These are phyloP conservation scores for Pythium monospermum DNA, from an alignment of 352 stramenopile species.

Conservation along the genomic window DNA sequence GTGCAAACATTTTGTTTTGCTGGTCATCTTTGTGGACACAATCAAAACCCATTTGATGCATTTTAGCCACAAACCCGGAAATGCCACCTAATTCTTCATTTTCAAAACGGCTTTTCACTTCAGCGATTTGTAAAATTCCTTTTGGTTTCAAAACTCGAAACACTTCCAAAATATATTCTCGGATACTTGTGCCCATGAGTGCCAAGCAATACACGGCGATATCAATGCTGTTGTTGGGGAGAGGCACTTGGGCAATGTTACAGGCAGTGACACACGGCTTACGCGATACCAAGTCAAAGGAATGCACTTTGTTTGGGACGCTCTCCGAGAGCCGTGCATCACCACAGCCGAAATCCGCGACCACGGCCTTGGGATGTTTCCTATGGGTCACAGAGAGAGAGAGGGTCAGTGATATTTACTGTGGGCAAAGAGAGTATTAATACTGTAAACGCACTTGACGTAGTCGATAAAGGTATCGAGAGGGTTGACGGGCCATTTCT, in stretches of 20 bases:
- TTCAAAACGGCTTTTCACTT: conserved; percentile 85
- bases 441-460: conserved; percentile 78
- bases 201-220: conserved; percentile 97
- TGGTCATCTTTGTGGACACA: conserved; percentile 64
- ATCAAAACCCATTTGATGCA: conserved; percentile 69
- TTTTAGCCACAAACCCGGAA: conserved; percentile 48
- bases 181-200: conserved; percentile 97
- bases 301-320: conserved; percentile 91
- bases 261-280: conserved; percentile 93
- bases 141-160: conserved; percentile 91
- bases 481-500: conserved; percentile 97
- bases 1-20: conserved; percentile 86
- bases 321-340: conserved; percentile 93
- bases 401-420: no score
- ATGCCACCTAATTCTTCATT: conserved; percentile 61
- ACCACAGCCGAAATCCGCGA: conserved; percentile 98
- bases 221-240: conserved; percentile 88
- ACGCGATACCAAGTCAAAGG: conserved; percentile 96
- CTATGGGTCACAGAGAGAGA: no score
- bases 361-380: conserved; percentile 59
- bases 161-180: conserved; percentile 96
- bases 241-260: conserved; percentile 94
- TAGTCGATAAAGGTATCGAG: conserved; percentile 96
- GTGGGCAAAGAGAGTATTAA: no score
- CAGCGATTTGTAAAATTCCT: conserved; percentile 87